Percentiles rank a stretch among this genome's conserved stretches.
These are phyloP conservation scores for Piper betle DNA, from an alignment of 164 flowering plant genomes.

Conservation along the genomic window DNA sequence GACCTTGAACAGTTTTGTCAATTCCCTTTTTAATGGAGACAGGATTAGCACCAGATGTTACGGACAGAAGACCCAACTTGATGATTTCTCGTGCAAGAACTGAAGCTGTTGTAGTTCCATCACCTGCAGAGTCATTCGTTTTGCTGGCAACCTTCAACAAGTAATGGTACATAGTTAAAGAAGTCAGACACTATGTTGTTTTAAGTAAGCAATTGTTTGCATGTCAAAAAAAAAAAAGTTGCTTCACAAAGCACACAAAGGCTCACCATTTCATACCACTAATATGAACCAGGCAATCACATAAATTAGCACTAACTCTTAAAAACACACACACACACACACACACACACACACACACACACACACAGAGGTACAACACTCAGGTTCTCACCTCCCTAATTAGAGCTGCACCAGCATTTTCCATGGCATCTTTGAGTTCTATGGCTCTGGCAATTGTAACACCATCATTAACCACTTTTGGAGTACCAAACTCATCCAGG, in stretches of 20 bases:
- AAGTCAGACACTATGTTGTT: background rate
- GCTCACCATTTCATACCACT: too few relatives aligned
- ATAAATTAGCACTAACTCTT: too few relatives aligned
- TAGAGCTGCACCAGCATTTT: slow-evolving; percentile 97
- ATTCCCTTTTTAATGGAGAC: slow-evolving; percentile 83
- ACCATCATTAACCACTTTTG: slow-evolving; percentile 96
- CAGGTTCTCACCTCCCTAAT: slow-evolving; percentile 61
- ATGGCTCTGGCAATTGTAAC: slow-evolving; percentile 97
- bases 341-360: too few relatives aligned
- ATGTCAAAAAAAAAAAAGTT: too few relatives aligned
- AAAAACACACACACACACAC: too few relatives aligned
- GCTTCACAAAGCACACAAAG: too few relatives aligned
- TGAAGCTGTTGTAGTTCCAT: slow-evolving; percentile 97
- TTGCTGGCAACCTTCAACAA: slow-evolving; percentile 79
- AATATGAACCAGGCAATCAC: too few relatives aligned
- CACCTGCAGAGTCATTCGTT: slow-evolving; percentile 98
- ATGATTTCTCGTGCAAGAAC: slow-evolving; percentile 90
- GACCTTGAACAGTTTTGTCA: slow-evolving; percentile 67
- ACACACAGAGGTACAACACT: too few relatives aligned
- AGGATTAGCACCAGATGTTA: slow-evolving; percentile 97
- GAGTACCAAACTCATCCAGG: slow-evolving; percentile 81
- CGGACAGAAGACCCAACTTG: slow-evolving; percentile 69
- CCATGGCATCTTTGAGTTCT: slow-evolving; percentile 90
- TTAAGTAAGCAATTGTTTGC: too few relatives aligned
- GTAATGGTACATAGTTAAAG: background rate